Base-by-base conservation (phyloP, 202 grass and related monocot genomes). In the Alloteropsis angusta region DNA sequence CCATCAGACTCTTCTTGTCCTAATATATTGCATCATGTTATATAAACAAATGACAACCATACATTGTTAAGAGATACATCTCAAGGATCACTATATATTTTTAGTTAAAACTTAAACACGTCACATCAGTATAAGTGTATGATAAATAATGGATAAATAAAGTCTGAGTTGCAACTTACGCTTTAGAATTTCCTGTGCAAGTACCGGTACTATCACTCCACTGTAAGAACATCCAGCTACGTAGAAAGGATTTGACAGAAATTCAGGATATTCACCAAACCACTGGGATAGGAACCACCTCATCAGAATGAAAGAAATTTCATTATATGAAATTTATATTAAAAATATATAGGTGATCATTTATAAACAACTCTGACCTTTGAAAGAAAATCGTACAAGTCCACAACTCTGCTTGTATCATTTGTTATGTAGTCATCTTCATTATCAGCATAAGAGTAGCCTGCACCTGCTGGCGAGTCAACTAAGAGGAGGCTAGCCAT, bases 181-280 rank as follows among this genome's bases (percentile, higher is more conserved):
- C 15, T 70, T 81, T 21, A 85, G 3, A 63, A 93, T 86, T 80
- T 93, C 82, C 57, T 93, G 82, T 42, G 91, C 82, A 19, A 93
- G 58, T 18, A 90, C 61, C 0, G 91, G 91, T 22, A 90, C 87
- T 26, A 83, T 35, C 25, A 90, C 85, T 41, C 91, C 91, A 68
- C 87, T 90, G 49, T 93, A 93, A 32, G 87, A 90, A 68, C 85
- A 90, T 19, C 85, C 91, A 30, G 82, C 79, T 60, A 88, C 56
- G 76, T 90, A 93, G 26, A 93, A 82, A 41, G 87, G 87, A 88
- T 93, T 93, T 25, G 57, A 48, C 28, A 70, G 38, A 68, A 93
- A 93, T 47, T 90, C 85, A 11, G 59, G 49, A 69, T 90, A 93
- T 63, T 90, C 82, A 42, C 43, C 39, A 26, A 87, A 93, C 91